Conservation (phyloP, 129 eudicot genomes). For the Kitagawia praeruptora region DNA sequence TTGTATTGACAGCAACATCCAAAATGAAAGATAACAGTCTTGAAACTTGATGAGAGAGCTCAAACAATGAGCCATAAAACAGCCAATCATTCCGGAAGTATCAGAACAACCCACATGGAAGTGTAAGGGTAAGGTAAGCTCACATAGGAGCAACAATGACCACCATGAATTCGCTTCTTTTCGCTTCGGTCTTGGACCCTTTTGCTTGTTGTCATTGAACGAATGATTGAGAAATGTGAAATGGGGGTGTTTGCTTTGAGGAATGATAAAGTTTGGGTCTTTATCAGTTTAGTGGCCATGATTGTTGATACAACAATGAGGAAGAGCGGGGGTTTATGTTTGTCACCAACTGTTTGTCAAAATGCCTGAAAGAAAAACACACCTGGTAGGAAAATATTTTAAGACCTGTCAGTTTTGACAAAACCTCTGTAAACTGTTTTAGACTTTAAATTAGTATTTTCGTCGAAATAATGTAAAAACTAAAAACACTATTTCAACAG, state of each 20-base stretch:
- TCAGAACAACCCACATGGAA: too few relatives aligned
- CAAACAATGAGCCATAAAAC: too few relatives aligned
- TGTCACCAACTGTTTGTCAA: background rate
- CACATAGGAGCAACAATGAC: too few relatives aligned
- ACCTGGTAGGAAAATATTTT: background rate
- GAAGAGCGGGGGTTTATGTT: background rate
- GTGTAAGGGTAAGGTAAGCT: too few relatives aligned
- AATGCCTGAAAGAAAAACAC: background rate
- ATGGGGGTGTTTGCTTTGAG: background rate
- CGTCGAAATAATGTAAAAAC: too few relatives aligned
- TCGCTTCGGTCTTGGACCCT: slow-evolving; percentile 89
- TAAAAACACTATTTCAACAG: background rate
- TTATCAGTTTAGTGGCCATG: background rate
- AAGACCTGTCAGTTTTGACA: background rate
- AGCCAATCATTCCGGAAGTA: too few relatives aligned
- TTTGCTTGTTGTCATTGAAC: slow-evolving; percentile 68
- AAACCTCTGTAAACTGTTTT: background rate
- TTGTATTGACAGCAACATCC: too few relatives aligned
- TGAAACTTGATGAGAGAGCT: too few relatives aligned
- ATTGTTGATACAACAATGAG: background rate
- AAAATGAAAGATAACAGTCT: too few relatives aligned
- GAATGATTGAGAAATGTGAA: slow-evolving; percentile 1
- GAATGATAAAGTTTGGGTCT: background rate
- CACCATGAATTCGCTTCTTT: slow-evolving; percentile 69
- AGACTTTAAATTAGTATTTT: too few relatives aligned